Base-by-base conservation (phyloP, 441 rosid species). In the Aleurites moluccanus region DNA sequence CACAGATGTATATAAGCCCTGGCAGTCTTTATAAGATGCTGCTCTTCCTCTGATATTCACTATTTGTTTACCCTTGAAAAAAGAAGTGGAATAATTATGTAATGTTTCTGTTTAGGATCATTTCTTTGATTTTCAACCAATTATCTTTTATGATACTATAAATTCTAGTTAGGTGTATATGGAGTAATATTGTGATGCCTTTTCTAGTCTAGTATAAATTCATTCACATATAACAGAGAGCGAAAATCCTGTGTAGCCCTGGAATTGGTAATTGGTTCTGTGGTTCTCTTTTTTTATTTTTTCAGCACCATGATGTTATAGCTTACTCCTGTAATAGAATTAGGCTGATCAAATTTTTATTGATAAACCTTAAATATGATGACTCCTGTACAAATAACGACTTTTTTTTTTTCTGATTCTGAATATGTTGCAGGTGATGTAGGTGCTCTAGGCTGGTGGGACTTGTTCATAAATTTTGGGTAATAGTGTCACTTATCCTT, bases 371-470 rank as follows among this genome's bases (percentile, higher is more conserved):
- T 56, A 25, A 21, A 49, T 35, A n/a, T 69, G n/a, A 47, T 64
- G 6, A 75, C 77, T 80, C 49, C 70, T 18, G 11, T 61, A 72
- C 74, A 60, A 28, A 40, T 69, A 44, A 59, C 59, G 15, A 69
- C 52, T 59, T 27, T 45, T 75, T 71, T n/a, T 53, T 35, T 52
- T 42, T n/a, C 67, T 73, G 47, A 42, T 77, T 49, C 44, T 57
- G 55, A 49, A 72, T 52, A 35, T 23, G 21, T 61, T 68, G 20
- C 89, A 96, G 99, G 98, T 72, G 94, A 88, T 79, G 87, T 93
- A 5, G 89, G 90, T 75, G 89, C 97, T 82, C 93, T 95, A 84
- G 89, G 97, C 81, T 93, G 99, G 99, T 95, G 99, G 99, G 97
- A 91, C 77, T 86, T 95, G 83, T 96, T 96, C 77, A 88, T 96